Percentiles rank a stretch among this genome's conserved stretches.
Evolutionary conservation across 164 flowering plant species (phyloP).

Genomic region (Vitis riparia): DNA sequence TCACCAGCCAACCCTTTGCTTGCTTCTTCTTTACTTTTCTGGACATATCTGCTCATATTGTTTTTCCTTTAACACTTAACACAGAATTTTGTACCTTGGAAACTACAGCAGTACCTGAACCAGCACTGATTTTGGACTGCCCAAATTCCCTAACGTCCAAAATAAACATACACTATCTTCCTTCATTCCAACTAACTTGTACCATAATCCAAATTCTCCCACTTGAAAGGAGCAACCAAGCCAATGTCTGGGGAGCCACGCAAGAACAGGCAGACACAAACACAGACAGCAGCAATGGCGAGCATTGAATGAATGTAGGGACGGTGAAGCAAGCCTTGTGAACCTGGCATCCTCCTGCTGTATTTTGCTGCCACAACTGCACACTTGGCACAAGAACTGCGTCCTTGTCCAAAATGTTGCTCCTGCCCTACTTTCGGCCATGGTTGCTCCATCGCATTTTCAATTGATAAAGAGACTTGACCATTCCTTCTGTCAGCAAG

Average conservation of each 20-base stretch:
- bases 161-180: neutral
- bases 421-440: constrained; percentile 15
- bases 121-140: neutral
- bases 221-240: constrained; percentile 51
- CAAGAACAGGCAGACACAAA: constrained; percentile 77
- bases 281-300: constrained; percentile 85
- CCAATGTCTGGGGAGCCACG: constrained; percentile 61
- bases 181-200: constrained; percentile 20
- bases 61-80: neutral
- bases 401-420: constrained; percentile 11
- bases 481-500: constrained; percentile 52
- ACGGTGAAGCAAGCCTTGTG: constrained; percentile 65
- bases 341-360: constrained; percentile 33
- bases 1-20: neutral
- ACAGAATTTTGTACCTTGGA: neutral
- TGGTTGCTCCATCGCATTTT: constrained; percentile 34
- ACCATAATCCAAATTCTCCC: constrained; percentile 71
- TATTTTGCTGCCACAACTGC: constrained; percentile 31
- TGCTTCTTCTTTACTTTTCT: neutral
- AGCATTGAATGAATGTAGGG: constrained; percentile 82
- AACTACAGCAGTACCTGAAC: neutral
- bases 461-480: constrained; percentile 55
- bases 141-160: neutral
- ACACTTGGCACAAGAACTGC: constrained; percentile 55
- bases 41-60: neutral